A percentile compares a stretch with the other conserved stretches of the same genome.
Conservation (phyloP, 164 flowering plant species). For the Magnolia officinalis region DNA sequence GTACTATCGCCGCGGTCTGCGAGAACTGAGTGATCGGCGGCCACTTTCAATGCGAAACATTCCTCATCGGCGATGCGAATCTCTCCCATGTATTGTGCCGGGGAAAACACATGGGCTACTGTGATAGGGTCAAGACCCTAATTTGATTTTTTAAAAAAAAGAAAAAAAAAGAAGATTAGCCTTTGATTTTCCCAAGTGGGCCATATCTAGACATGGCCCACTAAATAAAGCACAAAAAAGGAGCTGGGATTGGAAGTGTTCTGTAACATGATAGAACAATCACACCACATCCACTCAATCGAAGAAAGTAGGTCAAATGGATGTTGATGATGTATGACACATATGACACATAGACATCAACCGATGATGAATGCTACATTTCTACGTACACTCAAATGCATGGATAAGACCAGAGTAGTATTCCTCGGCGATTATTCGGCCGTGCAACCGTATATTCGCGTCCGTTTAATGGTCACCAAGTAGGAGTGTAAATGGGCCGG, state of each 20-base stretch:
- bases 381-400: too few relatives aligned
- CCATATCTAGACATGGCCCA: not conserved
- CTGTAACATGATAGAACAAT: not conserved
- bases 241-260: not conserved
- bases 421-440: too few relatives aligned
- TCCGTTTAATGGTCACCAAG: too few relatives aligned
- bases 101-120: conserved; percentile 53
- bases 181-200: not conserved
- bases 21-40: conserved; percentile 60
- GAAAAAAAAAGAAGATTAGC: not conserved
- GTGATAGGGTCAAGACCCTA: conserved; percentile 86
- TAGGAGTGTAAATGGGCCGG: too few relatives aligned
- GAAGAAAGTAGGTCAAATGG: too few relatives aligned
- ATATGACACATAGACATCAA: too few relatives aligned
- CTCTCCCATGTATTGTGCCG: conserved; percentile 72
- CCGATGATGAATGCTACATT: too few relatives aligned
- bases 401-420: too few relatives aligned
- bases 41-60: conserved; percentile 62
- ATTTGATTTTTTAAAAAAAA: not conserved
- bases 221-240: not conserved
- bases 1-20: conserved; percentile 62
- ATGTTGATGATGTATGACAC: too few relatives aligned
- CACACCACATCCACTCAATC: too few relatives aligned
- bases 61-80: conserved; percentile 47
- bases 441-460: too few relatives aligned